These are phyloP conservation scores for Aegilops sharonensis DNA, from an alignment of 176 grass and related monocot species.

Conservation along the genomic window DNA sequence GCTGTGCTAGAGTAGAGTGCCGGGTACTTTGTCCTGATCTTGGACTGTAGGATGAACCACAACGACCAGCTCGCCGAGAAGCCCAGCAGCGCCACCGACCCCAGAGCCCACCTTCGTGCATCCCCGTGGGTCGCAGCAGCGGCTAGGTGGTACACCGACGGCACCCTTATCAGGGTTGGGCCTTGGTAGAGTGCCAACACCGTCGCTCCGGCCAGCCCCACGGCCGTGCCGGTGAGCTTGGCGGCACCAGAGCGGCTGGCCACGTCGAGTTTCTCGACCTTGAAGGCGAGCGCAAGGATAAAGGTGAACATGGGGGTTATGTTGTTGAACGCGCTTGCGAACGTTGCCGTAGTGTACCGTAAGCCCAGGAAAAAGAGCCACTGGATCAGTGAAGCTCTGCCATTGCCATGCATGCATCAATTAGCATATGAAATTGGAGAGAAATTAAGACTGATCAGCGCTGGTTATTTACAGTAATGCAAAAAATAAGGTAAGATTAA, in stretches of 20 bases:
- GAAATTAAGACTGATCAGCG: background rate
- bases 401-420: background rate
- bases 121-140: background rate
- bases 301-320: constrained; percentile 55
- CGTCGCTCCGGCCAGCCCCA: constrained; percentile 52
- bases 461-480: background rate
- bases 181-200: constrained; percentile 67
- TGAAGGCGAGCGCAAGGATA: constrained; percentile 40
- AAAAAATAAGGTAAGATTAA: no score
- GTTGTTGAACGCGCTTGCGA: constrained; percentile 60
- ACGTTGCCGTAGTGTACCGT: constrained; percentile 53
- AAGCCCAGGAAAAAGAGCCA: constrained; percentile 54
- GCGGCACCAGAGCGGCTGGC: background rate
- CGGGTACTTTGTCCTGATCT: constrained; percentile 57
- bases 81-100: constrained; percentile 52
- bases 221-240: constrained; percentile 45
- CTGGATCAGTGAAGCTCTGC: constrained; percentile 53
- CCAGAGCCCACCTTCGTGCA: constrained; percentile 43
- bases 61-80: constrained; percentile 43
- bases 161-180: constrained; percentile 13
- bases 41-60: constrained; percentile 72
- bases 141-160: no score
- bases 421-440: background rate
- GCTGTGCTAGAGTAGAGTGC: constrained; percentile 45
- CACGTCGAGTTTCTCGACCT: constrained; percentile 11